These are phyloP conservation scores for Paratrypanosoma confusum DNA, from an alignment of 208 protist species.

Conservation along the genomic window DNA sequence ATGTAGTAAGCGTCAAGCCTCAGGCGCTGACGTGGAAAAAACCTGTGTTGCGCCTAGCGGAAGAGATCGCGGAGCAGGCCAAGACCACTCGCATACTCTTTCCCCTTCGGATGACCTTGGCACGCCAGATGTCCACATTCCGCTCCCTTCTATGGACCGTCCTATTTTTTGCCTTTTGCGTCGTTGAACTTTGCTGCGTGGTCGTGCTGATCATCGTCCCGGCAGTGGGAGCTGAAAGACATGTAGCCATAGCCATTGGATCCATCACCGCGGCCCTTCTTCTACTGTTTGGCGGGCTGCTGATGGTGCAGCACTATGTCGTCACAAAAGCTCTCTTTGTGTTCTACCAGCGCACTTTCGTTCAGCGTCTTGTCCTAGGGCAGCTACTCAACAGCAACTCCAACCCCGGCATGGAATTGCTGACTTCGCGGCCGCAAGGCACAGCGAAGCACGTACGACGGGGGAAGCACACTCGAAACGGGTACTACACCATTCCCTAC, in stretches of 20 bases:
- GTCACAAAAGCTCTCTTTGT: too few species aligned
- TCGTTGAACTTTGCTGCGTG: slow-evolving; percentile 31
- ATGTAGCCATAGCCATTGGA: slow-evolving; percentile 32
- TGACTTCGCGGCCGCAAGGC: too few species aligned
- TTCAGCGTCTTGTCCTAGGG: too few species aligned
- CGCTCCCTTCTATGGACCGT: too few species aligned
- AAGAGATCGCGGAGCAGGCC: slow-evolving; percentile 62
- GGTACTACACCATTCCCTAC: slow-evolving; percentile 75
- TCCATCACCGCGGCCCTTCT: slow-evolving; percentile 29
- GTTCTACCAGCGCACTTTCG: too few species aligned
- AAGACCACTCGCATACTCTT: slow-evolving; percentile 41
- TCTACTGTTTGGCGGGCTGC: slow-evolving; percentile 20
- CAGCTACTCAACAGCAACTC: too few species aligned
- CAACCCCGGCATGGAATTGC: too few species aligned
- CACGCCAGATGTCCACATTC: slow-evolving; percentile 36
- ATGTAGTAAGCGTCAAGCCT: slow-evolving; percentile 52
- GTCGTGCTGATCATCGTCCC: slow-evolving; percentile 42
- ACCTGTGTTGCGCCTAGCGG: slow-evolving; percentile 45
- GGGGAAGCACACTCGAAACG: slow-evolving; percentile 33
- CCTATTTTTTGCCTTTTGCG: slow-evolving; percentile 28
- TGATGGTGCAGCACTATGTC: too few species aligned
- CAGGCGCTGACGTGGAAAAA: slow-evolving; percentile 67
- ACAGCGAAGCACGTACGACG: too few species aligned
- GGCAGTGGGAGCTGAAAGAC: slow-evolving; percentile 20
- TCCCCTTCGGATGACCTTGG: slow-evolving; percentile 24